Base-by-base conservation (phyloP, 2,329 filamentous ascomycete genomes). In the Phialemoniopsis sp. region DNA sequence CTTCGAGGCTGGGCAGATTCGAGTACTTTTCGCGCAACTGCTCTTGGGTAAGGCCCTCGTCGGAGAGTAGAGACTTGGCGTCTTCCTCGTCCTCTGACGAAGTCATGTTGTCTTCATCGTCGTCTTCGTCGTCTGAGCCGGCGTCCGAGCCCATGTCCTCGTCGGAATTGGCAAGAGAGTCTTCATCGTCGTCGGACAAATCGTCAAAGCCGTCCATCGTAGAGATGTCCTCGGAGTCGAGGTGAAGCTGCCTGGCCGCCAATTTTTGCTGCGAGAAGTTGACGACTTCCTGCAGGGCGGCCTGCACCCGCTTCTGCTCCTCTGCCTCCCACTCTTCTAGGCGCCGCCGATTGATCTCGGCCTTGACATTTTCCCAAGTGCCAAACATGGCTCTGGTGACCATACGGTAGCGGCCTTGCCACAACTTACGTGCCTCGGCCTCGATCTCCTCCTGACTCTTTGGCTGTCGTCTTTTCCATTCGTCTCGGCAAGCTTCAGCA, bases 361-460 rank as follows among this genome's bases (percentile, higher is more conserved):
- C 56, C 36, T 64, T 76, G 12, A 83, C 78, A 51, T 82, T 84
- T 21, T 83, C 80, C 79, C 80, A 85, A 0, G 73, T 82, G 26
- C 68, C 73, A 31, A 60, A 60, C 31, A 81, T 47, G 14, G 66
- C 70, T 47, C 62, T 82, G 46, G 85, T 70, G 13, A 96, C 77
- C 43, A 82, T 76, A 44, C 80, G 87, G 59, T 93, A 95, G 19
- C 80, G 76, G 34, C 68, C 65, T 44, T 82, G 71, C 61, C 81
- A 81, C 51, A 81, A 72, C 17, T 83, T 80, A 38, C 76, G 73
- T 42, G 87, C 81, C 56, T 97, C 91, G 13, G 78, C 78, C 51
- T 90, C 82, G 14, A 96, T 74, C 57, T 97, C 85, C 54, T 96
- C 89, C 2, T 76, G 71, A 1, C 83, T 82, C 51, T 88, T 88